A percentile compares a stretch with the other conserved stretches of the same genome.
phyloP scores from a whole-genome alignment of 768 basidiomycete genomes.

The Calocybe cyanea region DNA sequence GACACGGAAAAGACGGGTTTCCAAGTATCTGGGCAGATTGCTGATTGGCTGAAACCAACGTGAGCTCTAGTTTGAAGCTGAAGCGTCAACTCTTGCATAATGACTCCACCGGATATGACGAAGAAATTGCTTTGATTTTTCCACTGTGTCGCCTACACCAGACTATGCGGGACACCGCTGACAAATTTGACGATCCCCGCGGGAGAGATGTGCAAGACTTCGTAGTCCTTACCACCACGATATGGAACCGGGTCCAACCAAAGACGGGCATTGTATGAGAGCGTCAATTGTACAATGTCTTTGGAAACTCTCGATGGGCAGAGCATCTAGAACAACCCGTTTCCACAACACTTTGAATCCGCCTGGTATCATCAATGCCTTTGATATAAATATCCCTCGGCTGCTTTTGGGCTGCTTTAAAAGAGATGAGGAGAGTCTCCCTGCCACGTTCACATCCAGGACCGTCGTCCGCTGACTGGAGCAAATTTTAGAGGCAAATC shows the following conservation, averaged over 20 bases:
- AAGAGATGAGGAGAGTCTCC: too few species aligned
- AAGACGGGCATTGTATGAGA: slow-evolving; percentile 33
- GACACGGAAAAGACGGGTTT: slow-evolving; percentile 20
- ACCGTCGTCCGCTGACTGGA: too few species aligned
- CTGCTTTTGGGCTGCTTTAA: too few species aligned
- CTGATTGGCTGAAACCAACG: slow-evolving; percentile 23
- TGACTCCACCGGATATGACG: slow-evolving; percentile 16
- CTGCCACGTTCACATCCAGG: too few species aligned
- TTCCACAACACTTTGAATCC: slow-evolving; percentile 31
- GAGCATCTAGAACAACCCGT: slow-evolving; percentile 16
- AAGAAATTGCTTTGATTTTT: slow-evolving; percentile 31
- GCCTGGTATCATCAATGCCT: slow-evolving; percentile 32
- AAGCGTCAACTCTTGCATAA: not conserved
- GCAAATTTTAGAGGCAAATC: too few species aligned
- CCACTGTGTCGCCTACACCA: slow-evolving; percentile 34
- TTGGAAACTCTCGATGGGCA: slow-evolving; percentile 39
- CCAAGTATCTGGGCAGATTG: slow-evolving; percentile 22
- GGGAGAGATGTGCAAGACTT: slow-evolving; percentile 38
- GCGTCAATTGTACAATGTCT: slow-evolving; percentile 33
- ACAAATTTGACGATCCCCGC: slow-evolving; percentile 37
- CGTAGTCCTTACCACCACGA: slow-evolving; percentile 46
- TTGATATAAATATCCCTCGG: slow-evolving; percentile 10
- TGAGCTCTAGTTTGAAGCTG: slow-evolving; percentile 8
- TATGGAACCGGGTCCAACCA: slow-evolving; percentile 37
- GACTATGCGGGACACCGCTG: slow-evolving; percentile 36